These are phyloP conservation scores for Ogataea paradorogensis DNA, from an alignment of 805 yeast genomes.

Conservation along the genomic window DNA sequence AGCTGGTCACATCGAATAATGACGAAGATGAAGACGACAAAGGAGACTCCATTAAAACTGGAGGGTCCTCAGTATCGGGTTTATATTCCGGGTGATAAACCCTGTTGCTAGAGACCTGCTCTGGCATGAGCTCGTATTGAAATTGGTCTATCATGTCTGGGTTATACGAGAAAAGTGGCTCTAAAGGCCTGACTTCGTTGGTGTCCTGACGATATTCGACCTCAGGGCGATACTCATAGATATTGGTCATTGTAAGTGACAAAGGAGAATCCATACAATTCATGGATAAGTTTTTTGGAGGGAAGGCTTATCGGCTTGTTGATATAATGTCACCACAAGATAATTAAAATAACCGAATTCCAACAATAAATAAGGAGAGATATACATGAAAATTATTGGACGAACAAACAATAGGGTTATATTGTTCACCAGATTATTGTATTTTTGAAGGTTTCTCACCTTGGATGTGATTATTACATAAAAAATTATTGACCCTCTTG, in stretches of 20 bases:
- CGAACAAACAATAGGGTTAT: background rate
- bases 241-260: conserved; percentile 4
- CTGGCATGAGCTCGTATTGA: conserved; percentile 10
- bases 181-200: conserved; percentile 3
- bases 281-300: conserved; percentile 3
- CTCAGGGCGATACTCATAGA: conserved; percentile 6
- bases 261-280: conserved; percentile 8
- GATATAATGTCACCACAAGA: conserved; percentile 11
- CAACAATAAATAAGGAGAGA: conserved; percentile 4
- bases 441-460: background rate
- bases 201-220: conserved; percentile 3
- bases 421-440: conserved; percentile 1
- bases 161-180: conserved; percentile 3
- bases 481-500: background rate
- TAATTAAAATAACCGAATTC: conserved; percentile 7
- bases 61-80: background rate
- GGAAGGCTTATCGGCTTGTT: conserved; percentile 12
- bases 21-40: conserved; percentile 22
- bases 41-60: conserved; percentile 16
- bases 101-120: conserved; percentile 6
- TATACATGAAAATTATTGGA: conserved; percentile 8
- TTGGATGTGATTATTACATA: background rate
- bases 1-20: conserved; percentile 14
- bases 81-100: background rate
- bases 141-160: conserved; percentile 8